These are phyloP conservation scores for Boletales sp. DNA, from an alignment of 768 basidiomycete species.

Conservation along the genomic window DNA sequence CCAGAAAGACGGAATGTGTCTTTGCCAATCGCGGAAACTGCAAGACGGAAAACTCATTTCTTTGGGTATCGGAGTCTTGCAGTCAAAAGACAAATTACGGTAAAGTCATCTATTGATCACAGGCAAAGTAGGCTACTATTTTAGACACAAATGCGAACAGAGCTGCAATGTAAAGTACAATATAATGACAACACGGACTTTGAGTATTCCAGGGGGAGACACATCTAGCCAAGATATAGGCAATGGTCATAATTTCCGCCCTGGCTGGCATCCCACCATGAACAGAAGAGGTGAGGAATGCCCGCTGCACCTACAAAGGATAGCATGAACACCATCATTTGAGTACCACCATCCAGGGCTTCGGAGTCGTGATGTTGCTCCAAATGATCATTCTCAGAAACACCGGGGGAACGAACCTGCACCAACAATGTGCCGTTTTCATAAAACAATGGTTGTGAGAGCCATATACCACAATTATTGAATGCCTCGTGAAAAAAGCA, in stretches of 20 bases:
- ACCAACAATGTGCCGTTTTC: slow-evolving; percentile 41
- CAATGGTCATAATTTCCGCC: slow-evolving; percentile 35
- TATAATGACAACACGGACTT: too few relatives aligned
- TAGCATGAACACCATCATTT: slow-evolving; percentile 53
- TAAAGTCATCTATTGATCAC: not conserved
- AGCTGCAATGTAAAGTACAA: too few relatives aligned
- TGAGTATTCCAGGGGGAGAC: too few relatives aligned
- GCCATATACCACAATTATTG: slow-evolving; percentile 17
- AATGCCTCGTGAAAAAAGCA: not conserved
- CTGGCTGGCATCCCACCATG: slow-evolving; percentile 60
- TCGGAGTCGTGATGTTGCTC: too few relatives aligned
- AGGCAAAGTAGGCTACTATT: not conserved
- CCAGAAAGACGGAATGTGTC: slow-evolving; percentile 38
- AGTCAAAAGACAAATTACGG: too few relatives aligned
- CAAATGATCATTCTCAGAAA: too few relatives aligned
- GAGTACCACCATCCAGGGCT: slow-evolving; percentile 23
- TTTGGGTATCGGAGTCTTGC: not conserved
- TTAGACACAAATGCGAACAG: too few relatives aligned
- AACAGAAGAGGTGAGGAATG: slow-evolving; percentile 44
- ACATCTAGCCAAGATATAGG: slow-evolving; percentile 9
- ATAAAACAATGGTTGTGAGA: slow-evolving; percentile 48
- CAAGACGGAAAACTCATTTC: not conserved
- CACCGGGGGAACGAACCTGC: too few relatives aligned
- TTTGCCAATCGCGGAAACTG: slow-evolving; percentile 8
- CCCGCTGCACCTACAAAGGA: slow-evolving; percentile 50